Base-by-base conservation (phyloP, 495 filamentous ascomycete species). In the Lepidopterella palustris region DNA sequence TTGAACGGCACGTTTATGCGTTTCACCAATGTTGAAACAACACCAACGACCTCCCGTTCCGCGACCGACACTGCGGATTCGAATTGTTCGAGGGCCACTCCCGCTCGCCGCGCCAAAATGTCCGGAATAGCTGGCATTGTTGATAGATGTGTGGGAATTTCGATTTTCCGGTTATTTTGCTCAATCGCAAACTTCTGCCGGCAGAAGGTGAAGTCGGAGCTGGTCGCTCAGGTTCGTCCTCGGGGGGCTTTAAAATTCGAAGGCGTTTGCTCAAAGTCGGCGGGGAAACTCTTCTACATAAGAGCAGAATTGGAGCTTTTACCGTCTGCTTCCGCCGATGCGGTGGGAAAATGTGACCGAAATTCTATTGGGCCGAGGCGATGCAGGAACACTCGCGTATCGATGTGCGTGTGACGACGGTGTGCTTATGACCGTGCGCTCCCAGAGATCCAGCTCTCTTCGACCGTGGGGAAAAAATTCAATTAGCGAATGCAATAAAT, bases 1-100 rank as follows among this genome's bases (percentile, higher is more conserved):
- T 85, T 65, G 86, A 76, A 58, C 4, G 85, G 84, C 61, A 95
- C 87, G 64, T 82, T 75, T 67, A 95, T 87, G 27, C 90, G 83
- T 77, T 88, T 88, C 57, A 76, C 78, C 55, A 95, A 80, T 20
- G 51, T 61, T 65, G 67, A 59, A 26, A 67, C 60, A 26, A 55
- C 35, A 9, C 62, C 64, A 18, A 61, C 57, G 18, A 66, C 58
- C 32, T 63, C 62, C 18, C 63, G 67, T 53, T 68, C 67, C 23
- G 65, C 61, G 28, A 68, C 21, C 42, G 60, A 58, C 21, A 64
- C 60, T 20, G 53, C 52, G 10, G 63, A 53, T 20, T 62, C 61
- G n/a, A 68, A 57, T 25, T 61, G 50, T 58, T 60, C 65, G 32
- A 72, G 49, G 10, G 62, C 65, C 48, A 61, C 55, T 11, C 61